phyloP scores from a whole-genome alignment of 805 yeast species.

The Spathaspora arborariae region DNA sequence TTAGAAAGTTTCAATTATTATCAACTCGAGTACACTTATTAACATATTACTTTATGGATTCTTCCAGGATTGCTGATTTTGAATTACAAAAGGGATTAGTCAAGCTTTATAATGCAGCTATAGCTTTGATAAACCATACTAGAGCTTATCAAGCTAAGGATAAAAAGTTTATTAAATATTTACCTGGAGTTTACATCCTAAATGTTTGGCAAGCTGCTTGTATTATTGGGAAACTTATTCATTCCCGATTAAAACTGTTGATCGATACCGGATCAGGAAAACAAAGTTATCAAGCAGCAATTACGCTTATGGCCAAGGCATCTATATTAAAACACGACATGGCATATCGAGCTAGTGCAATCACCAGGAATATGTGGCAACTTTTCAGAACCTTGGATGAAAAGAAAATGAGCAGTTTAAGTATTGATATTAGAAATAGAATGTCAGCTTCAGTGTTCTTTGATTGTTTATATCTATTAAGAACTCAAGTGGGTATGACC shows the following conservation, averaged over 20 bases:
- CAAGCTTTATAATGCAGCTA: conserved; percentile 74
- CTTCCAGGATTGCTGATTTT: conserved; percentile 44
- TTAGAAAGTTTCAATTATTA: conserved; percentile 62
- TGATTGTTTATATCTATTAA: conserved; percentile 79
- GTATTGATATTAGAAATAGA: conserved; percentile 68
- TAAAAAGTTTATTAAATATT: conserved; percentile 61
- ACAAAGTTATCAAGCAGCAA: conserved; percentile 62
- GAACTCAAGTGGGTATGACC: conserved; percentile 87
- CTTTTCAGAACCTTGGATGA: conserved; percentile 67
- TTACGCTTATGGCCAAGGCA: conserved; percentile 67
- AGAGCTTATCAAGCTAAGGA: conserved; percentile 56
- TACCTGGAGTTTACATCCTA: conserved; percentile 80
- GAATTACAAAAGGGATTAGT: conserved; percentile 73
- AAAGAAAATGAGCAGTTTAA: conserved; percentile 35
- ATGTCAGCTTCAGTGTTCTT: conserved; percentile 92
- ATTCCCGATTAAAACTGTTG: conserved; percentile 65
- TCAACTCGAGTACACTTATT: conserved; percentile 79
- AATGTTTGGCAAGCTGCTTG: conserved; percentile 92
- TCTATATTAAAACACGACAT: conserved; percentile 88
- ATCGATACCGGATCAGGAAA: conserved; percentile 72
- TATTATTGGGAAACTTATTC: conserved; percentile 71
- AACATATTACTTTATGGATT: conserved; percentile 78
- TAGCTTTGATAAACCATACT: conserved; percentile 66
- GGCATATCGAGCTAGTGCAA: conserved; percentile 88
- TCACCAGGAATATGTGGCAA: conserved; percentile 93